Percentiles rank a stretch among this genome's conserved stretches.
phyloP scores from a whole-genome alignment of 1,284 basidiomycete genomes.

The Phylloporus sp. region DNA sequence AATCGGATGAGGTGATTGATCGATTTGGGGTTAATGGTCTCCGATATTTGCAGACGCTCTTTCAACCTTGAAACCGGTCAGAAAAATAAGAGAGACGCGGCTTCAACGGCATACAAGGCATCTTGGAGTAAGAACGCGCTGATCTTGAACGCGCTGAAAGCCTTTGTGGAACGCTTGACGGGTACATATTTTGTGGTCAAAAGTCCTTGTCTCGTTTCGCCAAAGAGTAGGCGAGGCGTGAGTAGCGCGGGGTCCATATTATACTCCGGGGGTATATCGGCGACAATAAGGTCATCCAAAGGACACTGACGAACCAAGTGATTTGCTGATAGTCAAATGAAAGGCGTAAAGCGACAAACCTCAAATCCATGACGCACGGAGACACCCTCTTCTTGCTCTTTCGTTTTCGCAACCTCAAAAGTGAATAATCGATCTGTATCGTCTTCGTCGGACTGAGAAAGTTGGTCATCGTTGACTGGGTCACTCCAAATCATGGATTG shows the following conservation, averaged over 20 bases:
- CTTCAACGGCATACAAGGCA: constrained; percentile 24
- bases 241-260: constrained; percentile 18
- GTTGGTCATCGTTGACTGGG: constrained; percentile 35
- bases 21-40: constrained; percentile 36
- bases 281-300: background rate
- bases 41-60: constrained; percentile 39
- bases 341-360: no score
- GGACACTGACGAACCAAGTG: constrained; percentile 43
- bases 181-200: constrained; percentile 40
- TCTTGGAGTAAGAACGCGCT: constrained; percentile 27
- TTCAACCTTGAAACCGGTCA: constrained; percentile 33
- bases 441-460: constrained; percentile 44
- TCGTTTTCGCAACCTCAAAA: constrained; percentile 64
- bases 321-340: no score
- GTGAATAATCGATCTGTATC: constrained; percentile 57
- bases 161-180: constrained; percentile 19
- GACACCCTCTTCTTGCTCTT: constrained; percentile 65
- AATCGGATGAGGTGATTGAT: constrained; percentile 41
- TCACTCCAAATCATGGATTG: constrained; percentile 53
- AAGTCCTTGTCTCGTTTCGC: constrained; percentile 47
- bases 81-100: background rate
- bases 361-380: constrained; percentile 50
- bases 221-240: constrained; percentile 41
- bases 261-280: constrained; percentile 17
- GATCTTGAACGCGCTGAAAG: constrained; percentile 13